Conservation (phyloP, 192 early-diverging fungal species). For the Backusella australiensis region DNA sequence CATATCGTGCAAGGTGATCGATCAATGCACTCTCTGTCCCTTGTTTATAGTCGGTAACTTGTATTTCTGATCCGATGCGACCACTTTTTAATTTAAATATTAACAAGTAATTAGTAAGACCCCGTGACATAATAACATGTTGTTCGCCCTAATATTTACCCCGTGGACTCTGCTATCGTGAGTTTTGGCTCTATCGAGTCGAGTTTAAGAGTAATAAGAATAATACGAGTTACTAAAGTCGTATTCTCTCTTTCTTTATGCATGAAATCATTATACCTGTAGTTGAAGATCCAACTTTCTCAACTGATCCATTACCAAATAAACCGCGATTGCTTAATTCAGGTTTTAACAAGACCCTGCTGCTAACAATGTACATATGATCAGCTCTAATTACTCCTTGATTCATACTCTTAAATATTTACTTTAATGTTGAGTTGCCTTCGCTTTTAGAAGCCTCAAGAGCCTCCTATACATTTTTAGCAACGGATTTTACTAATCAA, state of each 20-base stretch:
- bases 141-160: not conserved
- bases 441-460: not conserved
- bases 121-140: not conserved
- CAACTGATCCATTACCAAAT: not conserved
- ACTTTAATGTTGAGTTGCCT: not conserved
- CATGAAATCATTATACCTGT: not conserved
- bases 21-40: not conserved
- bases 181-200: not conserved
- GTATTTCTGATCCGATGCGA: not conserved
- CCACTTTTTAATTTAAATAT: not conserved
- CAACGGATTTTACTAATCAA: not conserved
- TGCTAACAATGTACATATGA: not conserved
- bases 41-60: not conserved
- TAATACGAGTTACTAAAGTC: too few species aligned
- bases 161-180: not conserved
- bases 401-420: not conserved
- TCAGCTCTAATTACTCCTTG: not conserved
- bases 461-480: not conserved
- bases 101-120: not conserved
- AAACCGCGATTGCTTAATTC: not conserved
- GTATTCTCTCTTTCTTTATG: too few species aligned
- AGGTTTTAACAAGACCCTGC: not conserved
- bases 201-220: too few species aligned
- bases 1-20: not conserved
- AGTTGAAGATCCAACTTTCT: not conserved